Evolutionary conservation across 148 eudicot genomes (phyloP).

Genomic region (Chenopodium suecicum): DNA sequence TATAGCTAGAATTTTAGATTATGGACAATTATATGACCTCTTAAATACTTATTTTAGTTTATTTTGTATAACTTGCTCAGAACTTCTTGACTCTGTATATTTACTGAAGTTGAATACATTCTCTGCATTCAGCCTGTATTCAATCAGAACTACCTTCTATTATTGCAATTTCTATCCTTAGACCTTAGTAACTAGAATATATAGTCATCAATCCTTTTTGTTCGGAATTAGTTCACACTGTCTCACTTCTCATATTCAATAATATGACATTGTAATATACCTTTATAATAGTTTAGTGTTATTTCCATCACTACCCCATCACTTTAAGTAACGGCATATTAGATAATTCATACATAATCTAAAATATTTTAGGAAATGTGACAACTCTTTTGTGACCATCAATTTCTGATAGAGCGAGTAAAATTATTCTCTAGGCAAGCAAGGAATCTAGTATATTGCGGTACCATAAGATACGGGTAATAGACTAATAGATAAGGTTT

Average conservation of each 20-base stretch:
- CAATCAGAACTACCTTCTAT: neutral
- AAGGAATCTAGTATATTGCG: neutral
- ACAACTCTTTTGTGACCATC: neutral
- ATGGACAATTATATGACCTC: conserved; percentile 25
- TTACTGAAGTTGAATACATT: conserved; percentile 19
- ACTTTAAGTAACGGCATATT: neutral
- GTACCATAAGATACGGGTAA: neutral
- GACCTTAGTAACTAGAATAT: neutral
- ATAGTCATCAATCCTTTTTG: neutral
- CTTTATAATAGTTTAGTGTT: neutral
- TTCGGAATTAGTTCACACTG: neutral
- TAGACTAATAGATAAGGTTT: neutral
- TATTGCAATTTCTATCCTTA: neutral
- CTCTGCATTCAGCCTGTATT: conserved; percentile 14
- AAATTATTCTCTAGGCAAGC: neutral
- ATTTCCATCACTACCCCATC: neutral
- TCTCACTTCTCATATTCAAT: neutral
- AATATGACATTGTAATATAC: neutral
- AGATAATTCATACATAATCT: neutral
- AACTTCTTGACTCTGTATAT: conserved; percentile 23
- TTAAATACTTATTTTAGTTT: conserved; percentile 4
- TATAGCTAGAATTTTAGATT: conserved; percentile 27
- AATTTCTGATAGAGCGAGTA: no score
- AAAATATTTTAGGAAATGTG: neutral
- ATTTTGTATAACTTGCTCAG: conserved; percentile 11